phyloP scores from a whole-genome alignment of 1,284 basidiomycete species.

The Trichosporon sp. region DNA sequence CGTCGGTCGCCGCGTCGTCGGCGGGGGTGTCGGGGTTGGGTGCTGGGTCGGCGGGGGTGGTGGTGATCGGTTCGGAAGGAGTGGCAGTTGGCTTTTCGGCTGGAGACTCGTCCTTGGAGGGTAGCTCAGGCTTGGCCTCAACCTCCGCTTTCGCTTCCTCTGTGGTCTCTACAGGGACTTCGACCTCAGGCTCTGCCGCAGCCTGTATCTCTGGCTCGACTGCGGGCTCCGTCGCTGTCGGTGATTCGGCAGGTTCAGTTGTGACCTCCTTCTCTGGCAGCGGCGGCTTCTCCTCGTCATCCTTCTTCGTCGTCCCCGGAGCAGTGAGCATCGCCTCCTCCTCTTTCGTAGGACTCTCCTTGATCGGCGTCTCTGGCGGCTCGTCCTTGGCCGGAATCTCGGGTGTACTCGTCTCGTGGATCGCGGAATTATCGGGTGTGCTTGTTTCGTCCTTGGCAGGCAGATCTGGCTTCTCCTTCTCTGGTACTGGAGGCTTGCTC shows the following conservation, averaged over 20 bases:
- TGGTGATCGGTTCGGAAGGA: not conserved
- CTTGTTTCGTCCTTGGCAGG: slow-evolving; percentile 8
- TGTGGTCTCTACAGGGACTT: not conserved
- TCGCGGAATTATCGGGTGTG: not conserved
- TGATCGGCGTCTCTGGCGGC: not conserved
- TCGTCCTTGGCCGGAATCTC: not conserved
- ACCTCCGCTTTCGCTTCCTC: not conserved
- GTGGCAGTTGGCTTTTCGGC: not conserved
- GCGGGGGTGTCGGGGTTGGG: not conserved
- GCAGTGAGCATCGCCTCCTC: not conserved
- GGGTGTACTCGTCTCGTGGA: not conserved
- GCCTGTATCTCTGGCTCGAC: slow-evolving; percentile 6
- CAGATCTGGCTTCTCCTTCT: slow-evolving; percentile 3
- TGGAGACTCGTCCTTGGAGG: not conserved
- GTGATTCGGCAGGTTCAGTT: not conserved
- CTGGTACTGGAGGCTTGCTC: not conserved
- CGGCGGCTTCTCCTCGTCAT: not conserved
- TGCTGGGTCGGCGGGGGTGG: not conserved
- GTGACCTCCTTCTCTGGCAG: not conserved
- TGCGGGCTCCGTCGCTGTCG: not conserved
- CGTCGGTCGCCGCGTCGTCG: not conserved
- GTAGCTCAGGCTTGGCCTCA: not conserved
- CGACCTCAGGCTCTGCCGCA: not conserved
- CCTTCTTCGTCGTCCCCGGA: not conserved
- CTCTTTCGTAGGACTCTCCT: not conserved